phyloP scores from a whole-genome alignment of 345 rosid genomes.

The Eucalyptus tenuipes region DNA sequence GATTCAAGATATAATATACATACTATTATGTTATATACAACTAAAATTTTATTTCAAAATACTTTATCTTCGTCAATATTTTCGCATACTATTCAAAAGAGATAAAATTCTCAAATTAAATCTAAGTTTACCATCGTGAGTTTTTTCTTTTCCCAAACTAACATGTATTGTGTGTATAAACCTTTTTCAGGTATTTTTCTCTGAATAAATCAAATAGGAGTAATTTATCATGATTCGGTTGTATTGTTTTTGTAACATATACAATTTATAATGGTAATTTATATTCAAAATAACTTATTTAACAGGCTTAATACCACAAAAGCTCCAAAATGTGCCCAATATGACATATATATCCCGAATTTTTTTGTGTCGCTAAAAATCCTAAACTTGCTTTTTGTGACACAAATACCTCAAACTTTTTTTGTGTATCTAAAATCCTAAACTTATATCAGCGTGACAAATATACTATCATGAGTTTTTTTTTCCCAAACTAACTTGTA shows the following conservation, averaged over 20 bases:
- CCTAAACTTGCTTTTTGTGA: neutral
- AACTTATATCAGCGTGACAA: neutral
- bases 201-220: neutral
- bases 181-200: neutral
- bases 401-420: neutral
- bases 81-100: neutral
- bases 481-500: neutral
- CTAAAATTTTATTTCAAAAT: neutral
- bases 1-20: neutral
- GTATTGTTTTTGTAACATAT: neutral
- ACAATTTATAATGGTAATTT: neutral
- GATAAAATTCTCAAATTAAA: neutral
- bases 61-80: neutral
- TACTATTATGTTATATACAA: neutral
- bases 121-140: neutral
- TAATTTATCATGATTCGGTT: neutral
- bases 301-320: neutral
- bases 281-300: neutral
- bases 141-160: neutral
- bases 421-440: too few species aligned
- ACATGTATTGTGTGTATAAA: neutral
- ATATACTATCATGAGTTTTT: neutral
- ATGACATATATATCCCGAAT: too few species aligned
- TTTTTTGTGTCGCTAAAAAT: too few species aligned
- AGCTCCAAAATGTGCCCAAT: neutral